Conservation (phyloP, 805 yeast species). For the Saccharomycopsis sp. region DNA sequence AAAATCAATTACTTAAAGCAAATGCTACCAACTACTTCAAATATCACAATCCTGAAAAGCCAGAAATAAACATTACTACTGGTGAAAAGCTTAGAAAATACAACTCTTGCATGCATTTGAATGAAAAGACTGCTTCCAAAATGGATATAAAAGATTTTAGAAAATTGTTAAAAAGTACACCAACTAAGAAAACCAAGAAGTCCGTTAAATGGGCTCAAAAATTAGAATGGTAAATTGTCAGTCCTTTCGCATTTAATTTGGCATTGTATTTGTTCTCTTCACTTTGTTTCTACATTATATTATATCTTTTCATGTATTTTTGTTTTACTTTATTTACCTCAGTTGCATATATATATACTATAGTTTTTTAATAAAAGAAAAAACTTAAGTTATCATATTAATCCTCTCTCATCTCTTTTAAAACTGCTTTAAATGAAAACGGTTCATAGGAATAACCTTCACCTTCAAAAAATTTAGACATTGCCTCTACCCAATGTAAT, state of each 20-base stretch:
- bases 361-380: background rate
- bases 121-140: no score
- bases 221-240: slow-evolving; percentile 21
- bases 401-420: slow-evolving; percentile 17
- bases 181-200: slow-evolving; percentile 4
- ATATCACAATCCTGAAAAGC: background rate
- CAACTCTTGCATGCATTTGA: slow-evolving; percentile 8
- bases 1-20: background rate
- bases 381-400: no score
- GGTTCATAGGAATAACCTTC: slow-evolving; percentile 91
- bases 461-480: slow-evolving; percentile 97
- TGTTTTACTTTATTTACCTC: no score
- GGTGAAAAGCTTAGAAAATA: slow-evolving; percentile 5
- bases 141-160: no score
- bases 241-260: background rate
- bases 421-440: slow-evolving; percentile 51
- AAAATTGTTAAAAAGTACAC: background rate
- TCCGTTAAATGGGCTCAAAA: slow-evolving; percentile 20
- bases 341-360: no score
- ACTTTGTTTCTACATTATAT: no score
- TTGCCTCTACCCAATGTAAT: slow-evolving; percentile 98
- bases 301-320: background rate
- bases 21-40: no score
- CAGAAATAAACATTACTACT: background rate
- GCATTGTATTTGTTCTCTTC: background rate